A percentile compares a stretch with the other conserved stretches of the same genome.
Evolutionary conservation across 169 alveolate genomes (phyloP).

Genomic region (Plasmodium fragile): DNA sequence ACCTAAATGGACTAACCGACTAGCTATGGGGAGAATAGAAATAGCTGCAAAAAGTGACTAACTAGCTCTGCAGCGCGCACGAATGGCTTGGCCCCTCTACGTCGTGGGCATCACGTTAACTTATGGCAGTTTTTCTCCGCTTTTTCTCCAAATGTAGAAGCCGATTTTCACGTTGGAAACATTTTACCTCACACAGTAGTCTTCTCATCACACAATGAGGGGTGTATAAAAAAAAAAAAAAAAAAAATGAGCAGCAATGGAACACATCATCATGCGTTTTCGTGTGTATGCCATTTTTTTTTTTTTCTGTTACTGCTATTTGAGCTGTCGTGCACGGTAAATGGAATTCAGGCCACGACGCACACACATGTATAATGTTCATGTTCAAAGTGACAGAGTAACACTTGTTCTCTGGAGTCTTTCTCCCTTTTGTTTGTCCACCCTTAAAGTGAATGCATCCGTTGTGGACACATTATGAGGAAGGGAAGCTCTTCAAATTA

Average conservation of each 20-base stretch:
- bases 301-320: neutral
- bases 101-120: neutral
- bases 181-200: neutral
- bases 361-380: neutral
- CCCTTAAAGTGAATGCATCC: neutral
- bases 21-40: neutral
- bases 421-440: neutral
- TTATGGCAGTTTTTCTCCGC: neutral
- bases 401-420: neutral
- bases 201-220: neutral
- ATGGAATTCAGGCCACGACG: neutral
- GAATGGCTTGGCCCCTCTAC: neutral
- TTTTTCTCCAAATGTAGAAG: neutral
- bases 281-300: neutral
- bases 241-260: neutral
- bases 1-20: neutral
- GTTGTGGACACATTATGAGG: neutral
- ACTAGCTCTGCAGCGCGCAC: neutral
- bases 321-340: neutral
- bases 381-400: slow-evolving; percentile 1
- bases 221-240: neutral
- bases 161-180: neutral
- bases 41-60: neutral
- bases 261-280: neutral
- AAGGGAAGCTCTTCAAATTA: neutral